Percentiles rank a stretch among this genome's conserved stretches.
These are phyloP conservation scores for Erigeron philadelphicus DNA, from an alignment of 140 eudicot species.

Conservation along the genomic window DNA sequence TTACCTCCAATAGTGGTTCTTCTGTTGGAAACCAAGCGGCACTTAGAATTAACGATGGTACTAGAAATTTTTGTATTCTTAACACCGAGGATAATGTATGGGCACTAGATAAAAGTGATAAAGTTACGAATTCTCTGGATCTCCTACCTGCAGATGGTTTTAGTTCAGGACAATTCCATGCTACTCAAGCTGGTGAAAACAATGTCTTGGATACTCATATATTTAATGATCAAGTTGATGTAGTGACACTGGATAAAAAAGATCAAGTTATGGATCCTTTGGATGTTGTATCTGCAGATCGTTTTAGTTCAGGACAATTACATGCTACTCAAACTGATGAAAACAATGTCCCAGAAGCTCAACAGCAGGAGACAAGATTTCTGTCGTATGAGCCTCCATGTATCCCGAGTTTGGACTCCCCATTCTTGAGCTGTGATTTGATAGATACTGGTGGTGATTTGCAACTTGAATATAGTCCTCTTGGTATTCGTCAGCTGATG, in stretches of 20 bases:
- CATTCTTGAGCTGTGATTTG: slow-evolving; percentile 77
- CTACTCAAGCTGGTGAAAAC: too few relatives aligned
- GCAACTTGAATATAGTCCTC: slow-evolving; percentile 87
- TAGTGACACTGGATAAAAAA: slow-evolving; percentile 15
- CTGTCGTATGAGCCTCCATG: slow-evolving; percentile 80
- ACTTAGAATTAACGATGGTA: slow-evolving; percentile 5
- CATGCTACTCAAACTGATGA: slow-evolving; percentile 26
- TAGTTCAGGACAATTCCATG: too few relatives aligned
- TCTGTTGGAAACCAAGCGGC: slow-evolving; percentile 32
- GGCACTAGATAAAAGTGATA: slow-evolving; percentile 22
- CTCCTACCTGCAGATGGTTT: not conserved
- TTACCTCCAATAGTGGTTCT: slow-evolving; percentile 6
- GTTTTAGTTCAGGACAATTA: slow-evolving; percentile 34
- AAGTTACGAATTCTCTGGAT: slow-evolving; percentile 15
- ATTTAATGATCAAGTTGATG: slow-evolving; percentile 18
- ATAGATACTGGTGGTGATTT: slow-evolving; percentile 51
- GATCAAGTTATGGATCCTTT: slow-evolving; percentile 18
- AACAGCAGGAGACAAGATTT: slow-evolving; percentile 44
- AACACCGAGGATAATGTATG: slow-evolving; percentile 20
- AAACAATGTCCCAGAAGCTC: slow-evolving; percentile 10
- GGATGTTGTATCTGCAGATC: slow-evolving; percentile 33
- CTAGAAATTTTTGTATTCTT: slow-evolving; percentile 25
- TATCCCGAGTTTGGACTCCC: slow-evolving; percentile 68
- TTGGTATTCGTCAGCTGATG: slow-evolving; percentile 72
- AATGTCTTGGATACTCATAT: too few relatives aligned